Evolutionary conservation across 169 alveolate species (phyloP).

Genomic region (Eimeria brunetti): DNA sequence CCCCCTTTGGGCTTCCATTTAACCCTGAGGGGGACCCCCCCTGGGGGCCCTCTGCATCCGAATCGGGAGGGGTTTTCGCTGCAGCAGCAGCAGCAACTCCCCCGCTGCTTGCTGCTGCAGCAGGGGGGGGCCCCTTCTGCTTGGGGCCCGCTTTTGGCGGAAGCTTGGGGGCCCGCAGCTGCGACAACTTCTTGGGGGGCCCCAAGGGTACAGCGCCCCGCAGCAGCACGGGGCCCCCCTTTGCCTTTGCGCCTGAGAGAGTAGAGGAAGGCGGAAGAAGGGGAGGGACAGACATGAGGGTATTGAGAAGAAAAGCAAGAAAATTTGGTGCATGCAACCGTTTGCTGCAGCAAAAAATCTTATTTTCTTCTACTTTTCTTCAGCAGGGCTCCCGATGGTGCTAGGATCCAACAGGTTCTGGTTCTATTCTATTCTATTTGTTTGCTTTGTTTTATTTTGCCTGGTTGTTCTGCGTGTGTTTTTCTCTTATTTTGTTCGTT

Average conservation of each 20-base stretch:
- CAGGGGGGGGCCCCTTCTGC: background rate
- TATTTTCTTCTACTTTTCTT: too few species aligned
- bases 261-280: background rate
- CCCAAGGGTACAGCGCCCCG: background rate
- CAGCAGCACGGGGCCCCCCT: background rate
- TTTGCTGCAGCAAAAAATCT: too few species aligned
- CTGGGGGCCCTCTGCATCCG: background rate
- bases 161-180: background rate
- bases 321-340: too few species aligned
- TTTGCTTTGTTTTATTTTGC: too few species aligned
- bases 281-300: constrained; percentile 1
- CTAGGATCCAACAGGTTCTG: too few species aligned
- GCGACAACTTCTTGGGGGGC: background rate
- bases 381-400: too few species aligned
- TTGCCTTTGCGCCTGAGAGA: background rate
- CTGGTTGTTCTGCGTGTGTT: too few species aligned
- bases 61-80: background rate
- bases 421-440: too few species aligned
- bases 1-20: background rate
- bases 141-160: background rate
- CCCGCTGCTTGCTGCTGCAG: constrained; percentile 13
- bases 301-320: background rate
- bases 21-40: background rate
- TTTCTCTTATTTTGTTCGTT: too few species aligned
- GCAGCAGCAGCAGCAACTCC: background rate